A percentile compares a stretch with the other conserved stretches of the same genome.
phyloP scores from a whole-genome alignment of 2,329 filamentous ascomycete species.

The Parastagonospora nodorum region DNA sequence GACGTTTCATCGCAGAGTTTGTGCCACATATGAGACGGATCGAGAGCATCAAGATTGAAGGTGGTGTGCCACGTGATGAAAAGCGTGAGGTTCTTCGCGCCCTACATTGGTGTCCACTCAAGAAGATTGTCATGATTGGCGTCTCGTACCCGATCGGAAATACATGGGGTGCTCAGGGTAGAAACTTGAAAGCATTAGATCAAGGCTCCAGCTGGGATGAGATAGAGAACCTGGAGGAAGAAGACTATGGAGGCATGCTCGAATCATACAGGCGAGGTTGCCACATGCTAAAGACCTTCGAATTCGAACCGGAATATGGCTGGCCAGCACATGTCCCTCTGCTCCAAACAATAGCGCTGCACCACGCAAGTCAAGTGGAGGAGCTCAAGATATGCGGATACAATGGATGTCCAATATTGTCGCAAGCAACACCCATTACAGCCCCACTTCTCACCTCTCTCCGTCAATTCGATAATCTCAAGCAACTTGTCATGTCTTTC shows the following conservation, averaged over 20 bases:
- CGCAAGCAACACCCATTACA: conserved; percentile 45
- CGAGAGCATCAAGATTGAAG: conserved; percentile 53
- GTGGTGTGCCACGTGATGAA: conserved; percentile 54
- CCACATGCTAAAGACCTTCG: conserved; percentile 21
- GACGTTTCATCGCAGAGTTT: conserved; percentile 51
- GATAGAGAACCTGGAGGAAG: conserved; percentile 34
- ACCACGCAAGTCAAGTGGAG: conserved; percentile 47
- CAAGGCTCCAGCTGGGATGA: conserved; percentile 24
- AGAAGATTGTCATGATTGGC: conserved; percentile 54
- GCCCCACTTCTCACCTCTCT: conserved; percentile 46
- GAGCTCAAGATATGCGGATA: conserved; percentile 57
- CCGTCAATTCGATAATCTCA: conserved; percentile 50
- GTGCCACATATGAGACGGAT: conserved; percentile 49
- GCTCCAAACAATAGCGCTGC: conserved; percentile 49
- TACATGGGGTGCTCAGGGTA: conserved; percentile 49
- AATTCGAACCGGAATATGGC: conserved; percentile 47
- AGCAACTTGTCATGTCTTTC: conserved; percentile 48
- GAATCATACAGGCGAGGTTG: conserved; percentile 30
- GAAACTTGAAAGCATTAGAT: conserved; percentile 38
- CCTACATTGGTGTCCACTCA: conserved; percentile 47
- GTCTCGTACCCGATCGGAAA: conserved; percentile 51
- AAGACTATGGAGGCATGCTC: conserved; percentile 31
- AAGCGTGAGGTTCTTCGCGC: conserved; percentile 53
- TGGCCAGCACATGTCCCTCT: conserved; percentile 49
- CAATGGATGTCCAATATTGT: conserved; percentile 50